Evolutionary conservation across 2,329 filamentous ascomycete species (phyloP).

Genomic region (Cytospora chrysosperma): DNA sequence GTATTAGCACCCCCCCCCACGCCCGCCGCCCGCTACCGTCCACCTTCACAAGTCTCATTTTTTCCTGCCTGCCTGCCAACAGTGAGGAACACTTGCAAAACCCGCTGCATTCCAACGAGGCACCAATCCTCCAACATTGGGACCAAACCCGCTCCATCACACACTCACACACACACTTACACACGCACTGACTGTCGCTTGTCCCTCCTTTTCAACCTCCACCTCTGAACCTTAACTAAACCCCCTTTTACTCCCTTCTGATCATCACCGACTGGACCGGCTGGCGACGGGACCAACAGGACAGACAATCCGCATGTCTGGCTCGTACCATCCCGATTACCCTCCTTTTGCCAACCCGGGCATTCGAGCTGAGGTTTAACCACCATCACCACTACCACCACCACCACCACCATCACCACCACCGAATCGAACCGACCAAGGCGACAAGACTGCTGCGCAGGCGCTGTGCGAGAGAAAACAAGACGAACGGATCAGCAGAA

Average conservation of each 20-base stretch:
- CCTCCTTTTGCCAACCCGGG: conserved; percentile 19
- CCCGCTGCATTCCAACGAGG: conserved; percentile 16
- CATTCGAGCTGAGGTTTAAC: conserved; percentile 8
- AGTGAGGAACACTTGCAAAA: conserved; percentile 6
- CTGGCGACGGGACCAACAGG: conserved; percentile 24
- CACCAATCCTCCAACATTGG: conserved; percentile 17
- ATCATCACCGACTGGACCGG: conserved; percentile 19
- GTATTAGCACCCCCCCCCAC: not conserved
- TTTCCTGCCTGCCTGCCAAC: conserved; percentile 13
- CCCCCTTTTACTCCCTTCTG: conserved; percentile 6
- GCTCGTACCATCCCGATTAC: conserved; percentile 17
- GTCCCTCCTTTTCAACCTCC: conserved; percentile 4
- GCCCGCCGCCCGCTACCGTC: not conserved
- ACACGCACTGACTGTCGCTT: conserved; percentile 3
- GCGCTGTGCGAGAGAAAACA: conserved; percentile 25
- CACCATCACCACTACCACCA: no score
- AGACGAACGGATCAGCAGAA: conserved; percentile 3
- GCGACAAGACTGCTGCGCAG: conserved; percentile 22
- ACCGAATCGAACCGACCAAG: not conserved
- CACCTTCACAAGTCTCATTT: not conserved
- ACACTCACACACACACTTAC: conserved; percentile 2
- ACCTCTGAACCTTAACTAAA: not conserved
- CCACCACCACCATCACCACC: no score
- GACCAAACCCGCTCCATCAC: conserved; percentile 5
- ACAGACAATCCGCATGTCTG: conserved; percentile 24